Evolutionary conservation across 768 basidiomycete species (phyloP), one percentile per base, ranked within the genome.

Genomic region (Podaxis mareebaensis): DNA sequence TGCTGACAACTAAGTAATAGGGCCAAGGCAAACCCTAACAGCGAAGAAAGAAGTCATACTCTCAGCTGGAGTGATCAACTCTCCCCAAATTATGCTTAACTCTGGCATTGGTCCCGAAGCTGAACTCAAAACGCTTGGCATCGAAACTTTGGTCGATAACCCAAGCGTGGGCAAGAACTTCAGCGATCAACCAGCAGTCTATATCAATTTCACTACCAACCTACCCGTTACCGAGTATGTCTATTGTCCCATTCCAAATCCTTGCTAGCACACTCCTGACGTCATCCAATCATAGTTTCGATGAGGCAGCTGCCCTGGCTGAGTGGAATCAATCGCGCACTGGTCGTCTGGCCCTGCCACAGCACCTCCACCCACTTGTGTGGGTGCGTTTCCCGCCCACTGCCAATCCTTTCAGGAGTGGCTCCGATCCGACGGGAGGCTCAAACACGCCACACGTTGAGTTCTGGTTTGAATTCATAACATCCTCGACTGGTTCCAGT

Each of bases 381-480:
- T 63, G 55, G 54, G 55, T 63, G 6, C 54, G 61, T 12, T 30
- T 63, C 4, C 33, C 54, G 36, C 36, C 44, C 11, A 24, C 55
- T 24, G 52, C 61, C 5, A 28, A 20, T 49, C 52, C 54, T 1
- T 63, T 56, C 33, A 53, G 28, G 26, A 11, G 12, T 13, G 24
- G 22, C 22, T 28, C 26, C 11, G 49, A 51, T 12, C 49, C 49
- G 8, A 24, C 49, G 13, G 49, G 20, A 1, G 49, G 49, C 8
- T 11, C 65, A 4, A 63, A 58, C 20, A 17, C 61, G 1, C 61
- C 65, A 24, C 65, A 66, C 33, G 20, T 62, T 28, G 65, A 66
- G 53, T 53, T 66, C 13, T 54, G 49, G 11, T 42, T 66, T 28
- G 20, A 8, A 13, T 12, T 12, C 8, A 51, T 51, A 13, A 51